Conservation (phyloP, 2,329 filamentous ascomycete species). For the Colletotrichum endophyticum region DNA sequence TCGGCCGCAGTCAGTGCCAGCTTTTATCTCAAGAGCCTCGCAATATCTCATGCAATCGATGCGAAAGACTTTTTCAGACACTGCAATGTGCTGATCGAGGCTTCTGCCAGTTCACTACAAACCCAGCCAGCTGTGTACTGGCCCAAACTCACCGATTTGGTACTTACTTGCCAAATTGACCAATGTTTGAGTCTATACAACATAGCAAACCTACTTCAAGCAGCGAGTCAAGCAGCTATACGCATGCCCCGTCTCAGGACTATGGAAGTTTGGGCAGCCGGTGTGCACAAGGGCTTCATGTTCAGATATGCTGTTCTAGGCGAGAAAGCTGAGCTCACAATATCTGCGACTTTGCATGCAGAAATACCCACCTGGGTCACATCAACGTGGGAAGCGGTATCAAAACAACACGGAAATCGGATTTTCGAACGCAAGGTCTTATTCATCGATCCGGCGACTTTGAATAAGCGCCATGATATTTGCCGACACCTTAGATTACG, state of each 20-base stretch:
- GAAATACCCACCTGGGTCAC: not conserved
- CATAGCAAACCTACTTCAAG: not conserved
- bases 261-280: not conserved
- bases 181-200: not conserved
- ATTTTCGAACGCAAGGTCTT: not conserved
- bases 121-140: not conserved
- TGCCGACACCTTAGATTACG: not conserved
- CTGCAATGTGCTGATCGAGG: fast-evolving
- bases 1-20: not conserved
- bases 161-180: not conserved
- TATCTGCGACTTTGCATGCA: not conserved
- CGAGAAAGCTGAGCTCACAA: not conserved
- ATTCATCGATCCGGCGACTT: not conserved
- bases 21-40: not conserved
- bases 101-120: not conserved
- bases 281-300: not conserved
- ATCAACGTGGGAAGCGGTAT: not conserved
- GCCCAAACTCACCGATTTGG: not conserved
- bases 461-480: not conserved
- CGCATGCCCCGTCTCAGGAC: not conserved
- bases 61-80: not conserved
- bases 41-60: not conserved
- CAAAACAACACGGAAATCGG: not conserved
- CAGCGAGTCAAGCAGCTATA: not conserved
- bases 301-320: not conserved